These are phyloP conservation scores for Cladosporium sp. DNA, from an alignment of 2,329 filamentous ascomycete species.

Conservation along the genomic window DNA sequence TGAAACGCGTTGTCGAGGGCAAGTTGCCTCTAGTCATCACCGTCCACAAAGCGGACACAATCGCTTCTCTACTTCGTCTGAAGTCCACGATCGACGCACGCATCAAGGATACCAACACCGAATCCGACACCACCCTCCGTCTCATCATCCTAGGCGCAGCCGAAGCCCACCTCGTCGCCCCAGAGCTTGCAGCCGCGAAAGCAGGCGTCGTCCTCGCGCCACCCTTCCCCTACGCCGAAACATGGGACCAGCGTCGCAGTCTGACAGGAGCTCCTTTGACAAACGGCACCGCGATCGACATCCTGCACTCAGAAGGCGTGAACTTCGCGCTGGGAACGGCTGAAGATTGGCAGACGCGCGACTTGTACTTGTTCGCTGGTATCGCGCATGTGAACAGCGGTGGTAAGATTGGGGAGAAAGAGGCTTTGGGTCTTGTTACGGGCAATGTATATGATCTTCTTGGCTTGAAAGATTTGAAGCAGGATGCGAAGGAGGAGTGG, in stretches of 20 bases:
- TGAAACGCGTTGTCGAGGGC: constrained; percentile 54
- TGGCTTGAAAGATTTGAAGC: constrained; percentile 44
- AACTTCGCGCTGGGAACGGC: constrained; percentile 59
- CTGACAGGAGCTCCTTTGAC: constrained; percentile 67
- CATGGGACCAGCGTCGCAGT: constrained; percentile 65
- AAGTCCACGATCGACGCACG: constrained; percentile 59
- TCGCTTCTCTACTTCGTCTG: constrained; percentile 60
- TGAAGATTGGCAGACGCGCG: constrained; percentile 64
- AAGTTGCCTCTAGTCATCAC: constrained; percentile 59
- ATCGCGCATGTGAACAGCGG: constrained; percentile 60
- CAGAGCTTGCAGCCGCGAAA: constrained; percentile 57
- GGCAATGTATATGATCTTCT: constrained; percentile 61
- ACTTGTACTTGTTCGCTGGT: constrained; percentile 62
- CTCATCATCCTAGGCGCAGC: constrained; percentile 64
- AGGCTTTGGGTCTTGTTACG: constrained; percentile 60
- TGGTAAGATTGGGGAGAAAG: constrained; percentile 56
- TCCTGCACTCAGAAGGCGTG: constrained; percentile 61
- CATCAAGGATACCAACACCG: constrained; percentile 19
- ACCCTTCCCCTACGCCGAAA: constrained; percentile 55
- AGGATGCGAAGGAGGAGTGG: constrained; percentile 50
- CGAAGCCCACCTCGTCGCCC: constrained; percentile 62
- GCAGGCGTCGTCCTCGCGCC: constrained; percentile 65
- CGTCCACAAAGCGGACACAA: constrained; percentile 64
- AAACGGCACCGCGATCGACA: constrained; percentile 64
- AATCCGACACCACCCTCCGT: constrained; percentile 42